Conservation (phyloP, 495 filamentous ascomycete species). For the Penicillium malachiteum region DNA sequence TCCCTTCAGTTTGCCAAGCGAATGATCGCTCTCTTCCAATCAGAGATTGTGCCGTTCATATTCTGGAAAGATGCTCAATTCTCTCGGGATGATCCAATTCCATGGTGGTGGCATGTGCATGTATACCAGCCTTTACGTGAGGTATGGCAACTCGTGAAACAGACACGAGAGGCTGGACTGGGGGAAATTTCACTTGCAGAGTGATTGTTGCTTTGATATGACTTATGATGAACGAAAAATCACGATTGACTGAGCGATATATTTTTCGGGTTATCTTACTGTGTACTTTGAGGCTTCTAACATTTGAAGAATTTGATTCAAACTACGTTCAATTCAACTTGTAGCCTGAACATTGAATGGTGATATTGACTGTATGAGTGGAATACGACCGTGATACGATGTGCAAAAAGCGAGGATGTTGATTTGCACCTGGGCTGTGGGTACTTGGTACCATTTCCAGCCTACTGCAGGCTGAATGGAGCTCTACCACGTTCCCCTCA, state of each 20-base stretch:
- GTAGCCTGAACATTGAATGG: too few species aligned
- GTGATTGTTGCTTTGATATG: background rate
- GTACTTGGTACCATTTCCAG: too few species aligned
- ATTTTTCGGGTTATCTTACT: background rate
- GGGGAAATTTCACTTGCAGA: background rate
- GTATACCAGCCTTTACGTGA: slow-evolving; percentile 37
- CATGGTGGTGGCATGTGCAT: slow-evolving; percentile 51
- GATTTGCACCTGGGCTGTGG: too few species aligned
- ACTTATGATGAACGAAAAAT: slow-evolving; percentile 10
- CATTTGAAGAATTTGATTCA: too few species aligned
- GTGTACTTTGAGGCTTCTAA: too few species aligned
- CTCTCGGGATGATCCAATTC: slow-evolving; percentile 36
- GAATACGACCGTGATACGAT: too few species aligned
- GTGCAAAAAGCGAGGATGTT: too few species aligned
- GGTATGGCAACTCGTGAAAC: slow-evolving; percentile 28
- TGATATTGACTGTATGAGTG: too few species aligned
- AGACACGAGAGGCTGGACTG: slow-evolving; percentile 16
- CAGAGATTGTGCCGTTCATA: slow-evolving; percentile 15
- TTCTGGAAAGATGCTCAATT: slow-evolving; percentile 40
- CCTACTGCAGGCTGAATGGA: too few species aligned
- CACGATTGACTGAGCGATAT: background rate
- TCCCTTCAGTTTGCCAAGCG: slow-evolving; percentile 7
- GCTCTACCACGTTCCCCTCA: too few species aligned
- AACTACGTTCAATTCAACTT: too few species aligned
- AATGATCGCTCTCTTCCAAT: slow-evolving; percentile 6